These are phyloP conservation scores for Thymus quinquecostatus DNA, from an alignment of 257 asterid genomes.

Conservation along the genomic window DNA sequence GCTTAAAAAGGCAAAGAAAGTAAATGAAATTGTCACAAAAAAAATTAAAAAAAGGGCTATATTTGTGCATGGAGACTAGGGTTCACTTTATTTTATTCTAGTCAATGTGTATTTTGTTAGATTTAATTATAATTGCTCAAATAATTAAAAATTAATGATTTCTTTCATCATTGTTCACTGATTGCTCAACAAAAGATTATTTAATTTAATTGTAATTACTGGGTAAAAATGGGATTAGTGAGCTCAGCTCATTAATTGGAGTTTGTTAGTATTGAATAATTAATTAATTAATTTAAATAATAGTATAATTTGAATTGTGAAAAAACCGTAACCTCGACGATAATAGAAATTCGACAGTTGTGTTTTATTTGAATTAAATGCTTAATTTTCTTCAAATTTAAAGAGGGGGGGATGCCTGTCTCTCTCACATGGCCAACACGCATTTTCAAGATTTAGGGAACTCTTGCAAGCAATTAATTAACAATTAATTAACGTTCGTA, in stretches of 20 bases:
- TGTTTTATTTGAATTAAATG: constrained; percentile 37
- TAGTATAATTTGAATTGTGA: too few species aligned
- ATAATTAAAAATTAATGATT: constrained; percentile 22
- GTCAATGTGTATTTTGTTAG: not conserved
- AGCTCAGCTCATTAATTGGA: too few species aligned
- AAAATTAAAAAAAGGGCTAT: constrained; percentile 23
- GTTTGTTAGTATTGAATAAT: too few species aligned
- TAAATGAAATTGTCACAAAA: not conserved
- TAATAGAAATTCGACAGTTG: not conserved
- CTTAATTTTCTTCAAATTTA: constrained; percentile 33
- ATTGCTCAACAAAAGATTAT: not conserved
- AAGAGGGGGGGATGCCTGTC: constrained; percentile 36
- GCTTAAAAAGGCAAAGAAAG: constrained; percentile 36
- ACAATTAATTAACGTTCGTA: too few species aligned
- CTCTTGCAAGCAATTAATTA: not conserved
- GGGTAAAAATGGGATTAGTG: too few species aligned
- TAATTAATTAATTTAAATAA: too few species aligned
- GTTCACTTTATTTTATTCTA: constrained; percentile 18
- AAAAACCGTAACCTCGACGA: not conserved
- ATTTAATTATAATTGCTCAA: not conserved
- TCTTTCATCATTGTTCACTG: constrained; percentile 39
- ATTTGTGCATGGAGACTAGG: constrained; percentile 18
- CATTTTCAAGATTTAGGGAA: constrained; percentile 40
- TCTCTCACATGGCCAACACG: constrained; percentile 47
- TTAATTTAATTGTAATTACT: not conserved